phyloP scores from a whole-genome alignment of 176 grass and related monocot genomes.

The Urochloa ruziziensis region DNA sequence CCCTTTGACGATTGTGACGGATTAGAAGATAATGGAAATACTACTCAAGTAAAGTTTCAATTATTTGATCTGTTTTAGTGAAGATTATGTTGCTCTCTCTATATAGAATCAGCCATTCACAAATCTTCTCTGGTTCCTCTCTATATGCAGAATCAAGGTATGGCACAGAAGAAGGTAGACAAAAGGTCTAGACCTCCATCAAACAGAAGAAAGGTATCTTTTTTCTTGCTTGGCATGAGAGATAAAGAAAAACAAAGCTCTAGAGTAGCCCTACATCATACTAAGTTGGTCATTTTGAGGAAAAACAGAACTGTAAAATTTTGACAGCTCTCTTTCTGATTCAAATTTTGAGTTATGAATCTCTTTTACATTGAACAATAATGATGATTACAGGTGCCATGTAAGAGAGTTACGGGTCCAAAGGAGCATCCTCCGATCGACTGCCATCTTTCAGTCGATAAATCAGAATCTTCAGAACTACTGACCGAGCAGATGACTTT shows the following conservation, averaged over 20 bases:
- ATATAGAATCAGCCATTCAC: slow-evolving; percentile 12
- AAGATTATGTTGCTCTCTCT: slow-evolving; percentile 6
- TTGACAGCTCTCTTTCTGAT: neutral
- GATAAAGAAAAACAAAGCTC: neutral
- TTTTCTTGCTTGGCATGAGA: neutral
- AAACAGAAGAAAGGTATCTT: slow-evolving; percentile 69
- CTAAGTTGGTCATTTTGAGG: slow-evolving; percentile 1
- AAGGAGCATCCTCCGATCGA: slow-evolving; percentile 48
- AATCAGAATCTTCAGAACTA: slow-evolving; percentile 49
- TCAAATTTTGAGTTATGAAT: neutral
- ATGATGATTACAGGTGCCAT: slow-evolving; percentile 48
- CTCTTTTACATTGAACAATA: neutral
- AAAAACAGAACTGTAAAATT: neutral
- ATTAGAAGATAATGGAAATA: slow-evolving; percentile 35
- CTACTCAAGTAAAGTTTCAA: slow-evolving; percentile 36
- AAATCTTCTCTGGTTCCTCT: slow-evolving; percentile 5
- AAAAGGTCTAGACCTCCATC: slow-evolving; percentile 44
- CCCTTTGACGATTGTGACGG: slow-evolving; percentile 36
- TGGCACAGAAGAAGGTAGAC: slow-evolving; percentile 46
- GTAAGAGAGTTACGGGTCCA: slow-evolving; percentile 40
- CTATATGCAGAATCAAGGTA: slow-evolving; percentile 56
- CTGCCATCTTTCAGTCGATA: slow-evolving; percentile 78
- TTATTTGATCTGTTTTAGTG: slow-evolving; percentile 28
- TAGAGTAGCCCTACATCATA: slow-evolving; percentile 8
- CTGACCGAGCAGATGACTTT: slow-evolving; percentile 44